phyloP scores from a whole-genome alignment of 352 stramenopile genomes.

The Aphanomyces astaci region DNA sequence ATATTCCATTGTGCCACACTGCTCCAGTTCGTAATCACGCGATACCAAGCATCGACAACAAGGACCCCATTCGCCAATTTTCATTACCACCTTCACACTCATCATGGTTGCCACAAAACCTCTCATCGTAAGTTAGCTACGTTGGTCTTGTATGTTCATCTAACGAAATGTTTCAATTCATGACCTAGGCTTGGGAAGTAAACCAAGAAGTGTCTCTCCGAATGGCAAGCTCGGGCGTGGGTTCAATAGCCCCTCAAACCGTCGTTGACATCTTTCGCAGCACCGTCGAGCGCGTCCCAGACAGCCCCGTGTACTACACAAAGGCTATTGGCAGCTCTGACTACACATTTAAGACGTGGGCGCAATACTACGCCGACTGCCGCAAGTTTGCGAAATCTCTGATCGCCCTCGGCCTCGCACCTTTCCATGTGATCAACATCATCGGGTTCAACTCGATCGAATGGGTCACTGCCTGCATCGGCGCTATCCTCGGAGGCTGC shows the following conservation, averaged over 20 bases:
- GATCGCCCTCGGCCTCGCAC: constrained; percentile 54
- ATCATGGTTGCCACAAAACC: no score
- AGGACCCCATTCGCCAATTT: no score
- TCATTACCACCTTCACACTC: no score
- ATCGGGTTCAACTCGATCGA: constrained; percentile 12
- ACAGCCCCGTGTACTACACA: constrained; percentile 49
- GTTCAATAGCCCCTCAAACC: constrained; percentile 38
- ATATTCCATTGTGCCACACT: no score
- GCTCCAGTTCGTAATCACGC: no score
- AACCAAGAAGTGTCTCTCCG: constrained; percentile 77
- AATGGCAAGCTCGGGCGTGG: constrained; percentile 44
- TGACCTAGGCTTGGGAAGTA: constrained; percentile 80
- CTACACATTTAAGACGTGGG: background rate
- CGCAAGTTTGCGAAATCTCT: constrained; percentile 65
- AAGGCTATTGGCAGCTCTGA: constrained; percentile 61
- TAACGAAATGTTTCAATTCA: no score
- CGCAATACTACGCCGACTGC: background rate
- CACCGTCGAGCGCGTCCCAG: constrained; percentile 44
- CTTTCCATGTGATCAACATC: constrained; percentile 61
- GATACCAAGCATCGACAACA: no score
- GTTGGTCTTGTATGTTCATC: no score
- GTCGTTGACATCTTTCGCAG: constrained; percentile 52
- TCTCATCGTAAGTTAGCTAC: no score
- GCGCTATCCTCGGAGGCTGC: constrained; percentile 8
- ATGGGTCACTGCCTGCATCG: background rate